Base-by-base conservation (phyloP, 106 monocot genomes). In the Acorus gramineus region DNA sequence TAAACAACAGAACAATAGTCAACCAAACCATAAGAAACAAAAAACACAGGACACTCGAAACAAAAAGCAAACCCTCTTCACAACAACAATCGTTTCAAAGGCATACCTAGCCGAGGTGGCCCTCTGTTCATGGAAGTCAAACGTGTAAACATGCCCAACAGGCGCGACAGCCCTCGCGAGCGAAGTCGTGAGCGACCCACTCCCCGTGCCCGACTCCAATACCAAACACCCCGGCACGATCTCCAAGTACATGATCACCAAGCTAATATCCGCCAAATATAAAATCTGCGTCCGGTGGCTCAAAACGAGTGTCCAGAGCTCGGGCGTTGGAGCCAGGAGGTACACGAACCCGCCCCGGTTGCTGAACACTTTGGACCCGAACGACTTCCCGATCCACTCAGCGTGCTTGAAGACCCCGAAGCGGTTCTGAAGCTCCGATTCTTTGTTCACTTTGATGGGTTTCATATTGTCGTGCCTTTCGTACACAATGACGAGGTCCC, bases 211-310 rank as follows among this genome's bases (percentile, higher is more conserved):
- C 0, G 90, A 91, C 74, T 96, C 96, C 8, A 96, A 80, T 68
- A 96, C 96, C 57, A 91, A 10, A 71, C 87, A 87, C 0, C 91
- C 96, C 14, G 96, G 96, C 10, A 96, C 87, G 59, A 96, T 65
- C 77, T 96, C 96, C 60, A 96, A 61, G 70, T 82, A 96, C 54
- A 81, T 78, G 55, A 96, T 60, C 60, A 96, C 85, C 13, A 96
- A 81, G 70, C 96, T 91, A 52, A 96, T 96, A 63, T 96, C 96
- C 4, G 87, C 79, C 6, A 96, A 54, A 56, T 96, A 96, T 11
- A 96, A 63, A 65, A 96, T 96, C 84, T 96, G 96, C 3, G 96
- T 96, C 46, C 96, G 68, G 67, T 96, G 96, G 73, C 80, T 96
- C 44, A 96, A 67, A 3, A 88, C 87, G 50, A 91, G 76, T 5